Conservation (phyloP, 495 filamentous ascomycete genomes). For the Tuber borchii region DNA sequence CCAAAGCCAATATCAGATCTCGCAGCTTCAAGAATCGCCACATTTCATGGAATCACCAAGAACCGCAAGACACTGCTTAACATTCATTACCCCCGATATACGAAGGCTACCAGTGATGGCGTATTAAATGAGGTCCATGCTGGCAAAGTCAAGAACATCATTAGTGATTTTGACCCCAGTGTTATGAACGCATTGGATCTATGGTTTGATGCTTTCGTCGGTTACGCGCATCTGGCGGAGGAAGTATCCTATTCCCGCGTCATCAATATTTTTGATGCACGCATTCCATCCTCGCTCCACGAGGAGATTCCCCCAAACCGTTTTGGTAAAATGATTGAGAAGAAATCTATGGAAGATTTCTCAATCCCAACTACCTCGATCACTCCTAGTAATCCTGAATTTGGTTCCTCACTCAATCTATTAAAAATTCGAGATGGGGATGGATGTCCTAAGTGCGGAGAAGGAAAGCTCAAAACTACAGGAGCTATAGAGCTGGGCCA, state of each 20-base stretch:
- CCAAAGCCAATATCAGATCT: slow-evolving; percentile 30
- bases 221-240: slow-evolving; percentile 31
- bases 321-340: not conserved
- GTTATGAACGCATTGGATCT: slow-evolving; percentile 56
- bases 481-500: slow-evolving; percentile 84
- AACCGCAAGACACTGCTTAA: slow-evolving; percentile 35
- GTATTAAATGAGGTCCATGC: slow-evolving; percentile 56
- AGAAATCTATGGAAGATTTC: slow-evolving; percentile 29
- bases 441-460: slow-evolving; percentile 60
- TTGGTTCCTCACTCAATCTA: slow-evolving; percentile 49
- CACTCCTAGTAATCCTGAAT: slow-evolving; percentile 11
- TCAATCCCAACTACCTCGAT: slow-evolving; percentile 41
- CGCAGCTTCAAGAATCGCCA: slow-evolving; percentile 14
- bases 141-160: slow-evolving; percentile 61
- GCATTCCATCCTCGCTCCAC: slow-evolving; percentile 42
- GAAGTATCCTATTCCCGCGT: slow-evolving; percentile 42
- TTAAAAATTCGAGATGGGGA: slow-evolving; percentile 63
- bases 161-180: slow-evolving; percentile 66
- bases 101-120: slow-evolving; percentile 2
- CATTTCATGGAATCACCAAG: slow-evolving; percentile 36
- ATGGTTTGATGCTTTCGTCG: slow-evolving; percentile 50
- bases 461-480: slow-evolving; percentile 59
- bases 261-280: slow-evolving; percentile 52
- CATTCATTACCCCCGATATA: slow-evolving; percentile 25
- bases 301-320: slow-evolving; percentile 28